Evolutionary conservation across 257 asterid species (phyloP), one percentile per base, ranked within the genome.

Genomic region (Euphrasia confusa): DNA sequence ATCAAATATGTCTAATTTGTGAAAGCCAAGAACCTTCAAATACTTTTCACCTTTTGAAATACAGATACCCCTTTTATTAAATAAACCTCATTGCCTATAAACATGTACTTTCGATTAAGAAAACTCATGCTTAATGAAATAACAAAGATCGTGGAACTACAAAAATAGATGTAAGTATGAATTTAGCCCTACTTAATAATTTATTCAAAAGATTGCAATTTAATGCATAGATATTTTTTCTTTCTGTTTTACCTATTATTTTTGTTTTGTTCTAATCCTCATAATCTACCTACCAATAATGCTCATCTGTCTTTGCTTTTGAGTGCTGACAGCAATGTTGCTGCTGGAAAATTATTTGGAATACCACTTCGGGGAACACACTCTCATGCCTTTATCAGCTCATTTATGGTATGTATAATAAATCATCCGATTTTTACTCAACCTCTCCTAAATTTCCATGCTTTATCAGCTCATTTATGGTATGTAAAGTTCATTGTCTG

Each of bases 331-430:
- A 93, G 99, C 81, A 93, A 93, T 78, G 99, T 93, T 55, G 97
- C 97, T 68, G 97, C 99, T 72, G 99, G 97, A 56, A 85, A 78
- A 78, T 77, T 91, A 74, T 91, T 91, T 72, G 98, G 98, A 73
- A 91, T 91, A 66, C 98, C 98, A 48, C 95, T 91, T 35, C 95
- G 96, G 12, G 98, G 98, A 73, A 91, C 98, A 14, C 98, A 91
- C 77, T 88, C 98, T 65, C 98, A 91, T 78, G 96, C 96, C 64
- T 91, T 91, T 72, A 90, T 88, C 72, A 91, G 96, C 94, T 88
- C 98, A 60, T 91, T 84, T 72, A 74, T 81, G 98, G 96, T 91
- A 76, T 55, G 84, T 69, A 60, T 57, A 39, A 30, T 76, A 76
- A 48, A 68, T 57, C 64, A 32, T 47, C 48, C 54, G 18, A 59